Conservation (phyloP, 352 stramenopile species). For the Stramenopiles sp. region DNA sequence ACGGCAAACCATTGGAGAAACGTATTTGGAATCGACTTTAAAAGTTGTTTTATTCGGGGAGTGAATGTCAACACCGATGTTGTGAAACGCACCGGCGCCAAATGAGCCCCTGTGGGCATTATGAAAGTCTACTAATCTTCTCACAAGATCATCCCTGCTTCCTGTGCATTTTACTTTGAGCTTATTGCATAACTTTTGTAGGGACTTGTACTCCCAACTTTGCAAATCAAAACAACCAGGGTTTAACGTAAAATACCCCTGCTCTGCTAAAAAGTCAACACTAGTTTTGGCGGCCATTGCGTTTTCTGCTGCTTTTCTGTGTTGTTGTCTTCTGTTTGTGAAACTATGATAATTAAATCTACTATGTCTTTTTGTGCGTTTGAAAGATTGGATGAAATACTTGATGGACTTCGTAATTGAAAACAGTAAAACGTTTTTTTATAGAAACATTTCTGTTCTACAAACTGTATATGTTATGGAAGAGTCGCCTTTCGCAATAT, state of each 20-base stretch:
- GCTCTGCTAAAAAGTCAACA: neutral
- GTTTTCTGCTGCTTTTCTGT: no score
- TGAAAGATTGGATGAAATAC: no score
- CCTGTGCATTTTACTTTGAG: neutral
- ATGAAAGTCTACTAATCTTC: neutral
- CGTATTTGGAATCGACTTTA: neutral
- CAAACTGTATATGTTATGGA: no score
- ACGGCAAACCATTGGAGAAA: slow-evolving; percentile 6
- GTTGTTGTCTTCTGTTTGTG: no score
- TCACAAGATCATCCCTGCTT: neutral
- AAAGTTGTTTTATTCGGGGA: neutral
- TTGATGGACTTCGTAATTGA: no score
- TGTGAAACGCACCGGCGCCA: neutral
- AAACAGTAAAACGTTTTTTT: no score
- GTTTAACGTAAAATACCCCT: neutral
- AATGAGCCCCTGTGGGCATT: neutral
- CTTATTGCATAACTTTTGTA: neutral
- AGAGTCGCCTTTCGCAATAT: no score
- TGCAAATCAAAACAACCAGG: neutral
- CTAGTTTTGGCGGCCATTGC: no score
- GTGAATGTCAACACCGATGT: neutral
- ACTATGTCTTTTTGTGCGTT: no score
- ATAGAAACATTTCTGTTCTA: no score
- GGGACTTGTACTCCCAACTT: neutral
- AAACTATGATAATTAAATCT: no score